These are phyloP conservation scores for Diutina siamensis DNA, from an alignment of 1,139 yeast species.

Conservation along the genomic window DNA sequence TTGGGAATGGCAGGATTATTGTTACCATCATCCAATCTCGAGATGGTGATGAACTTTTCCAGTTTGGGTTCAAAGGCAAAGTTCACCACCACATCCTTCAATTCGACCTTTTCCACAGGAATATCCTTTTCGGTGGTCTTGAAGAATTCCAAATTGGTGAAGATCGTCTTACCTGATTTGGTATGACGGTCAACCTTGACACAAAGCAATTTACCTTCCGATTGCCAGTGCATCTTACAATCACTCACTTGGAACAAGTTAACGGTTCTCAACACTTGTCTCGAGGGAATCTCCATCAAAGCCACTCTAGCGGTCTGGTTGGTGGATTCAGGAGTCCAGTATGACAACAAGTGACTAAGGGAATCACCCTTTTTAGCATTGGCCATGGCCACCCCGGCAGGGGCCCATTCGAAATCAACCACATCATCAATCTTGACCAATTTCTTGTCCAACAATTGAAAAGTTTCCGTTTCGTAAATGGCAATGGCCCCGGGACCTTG, in stretches of 20 bases:
- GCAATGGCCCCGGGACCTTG: slow-evolving; percentile 90
- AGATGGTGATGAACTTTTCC: slow-evolving; percentile 73
- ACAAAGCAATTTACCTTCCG: slow-evolving; percentile 72
- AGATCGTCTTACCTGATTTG: slow-evolving; percentile 83
- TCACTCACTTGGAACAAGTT: slow-evolving; percentile 91
- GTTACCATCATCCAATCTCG: slow-evolving; percentile 50
- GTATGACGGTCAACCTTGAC: slow-evolving; percentile 97
- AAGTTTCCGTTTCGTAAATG: slow-evolving; percentile 65
- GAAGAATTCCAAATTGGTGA: slow-evolving; percentile 89
- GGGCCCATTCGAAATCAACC: slow-evolving; percentile 92
- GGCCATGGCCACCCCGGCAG: slow-evolving; percentile 66
- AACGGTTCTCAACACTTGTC: slow-evolving; percentile 76
- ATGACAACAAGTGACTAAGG: slow-evolving; percentile 66
- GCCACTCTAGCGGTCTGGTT: slow-evolving; percentile 96
- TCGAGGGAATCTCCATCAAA: slow-evolving; percentile 78
- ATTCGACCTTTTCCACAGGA: slow-evolving; percentile 90
- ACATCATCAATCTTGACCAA: slow-evolving; percentile 75
- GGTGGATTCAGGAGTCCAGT: slow-evolving; percentile 92
- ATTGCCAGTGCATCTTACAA: slow-evolving; percentile 93
- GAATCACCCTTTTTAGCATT: slow-evolving; percentile 34
- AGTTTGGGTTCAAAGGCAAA: slow-evolving; percentile 96
- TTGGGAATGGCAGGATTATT: slow-evolving; percentile 61
- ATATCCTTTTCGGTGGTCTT: slow-evolving; percentile 77
- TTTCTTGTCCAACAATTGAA: slow-evolving; percentile 72
- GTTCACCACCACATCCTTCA: slow-evolving; percentile 78